These are phyloP conservation scores for Candida ponderosae DNA, from an alignment of 805 yeast species.

Conservation along the genomic window DNA sequence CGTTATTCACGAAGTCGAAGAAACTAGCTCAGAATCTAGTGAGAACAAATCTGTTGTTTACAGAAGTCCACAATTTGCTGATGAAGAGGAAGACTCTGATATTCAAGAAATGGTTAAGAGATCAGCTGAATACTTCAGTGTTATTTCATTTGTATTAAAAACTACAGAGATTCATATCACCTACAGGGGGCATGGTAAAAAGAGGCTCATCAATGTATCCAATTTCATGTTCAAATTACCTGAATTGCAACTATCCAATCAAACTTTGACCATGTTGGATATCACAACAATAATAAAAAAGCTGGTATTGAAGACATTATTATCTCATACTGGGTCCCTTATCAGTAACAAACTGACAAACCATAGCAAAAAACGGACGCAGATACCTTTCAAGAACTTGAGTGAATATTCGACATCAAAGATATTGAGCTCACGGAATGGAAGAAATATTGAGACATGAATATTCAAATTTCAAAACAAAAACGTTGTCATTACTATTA, in stretches of 20 bases:
- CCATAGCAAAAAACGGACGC: constrained; percentile 12
- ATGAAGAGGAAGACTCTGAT: constrained; percentile 21
- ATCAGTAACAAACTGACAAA: constrained; percentile 65
- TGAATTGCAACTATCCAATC: constrained; percentile 43
- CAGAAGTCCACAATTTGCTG: neutral
- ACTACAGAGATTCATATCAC: constrained; percentile 57
- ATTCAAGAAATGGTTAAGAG: constrained; percentile 63
- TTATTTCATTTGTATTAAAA: constrained; percentile 47
- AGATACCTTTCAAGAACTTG: constrained; percentile 10
- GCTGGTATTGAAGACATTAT: constrained; percentile 47
- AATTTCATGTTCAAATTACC: constrained; percentile 66
- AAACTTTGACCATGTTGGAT: constrained; percentile 69
- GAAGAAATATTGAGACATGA: neutral
- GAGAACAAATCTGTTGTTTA: neutral
- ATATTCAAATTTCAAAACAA: too few species aligned
- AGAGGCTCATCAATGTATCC: constrained; percentile 69
- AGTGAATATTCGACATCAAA: constrained; percentile 17
- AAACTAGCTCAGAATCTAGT: too few species aligned
- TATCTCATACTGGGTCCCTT: constrained; percentile 68
- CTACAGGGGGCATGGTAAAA: constrained; percentile 66
- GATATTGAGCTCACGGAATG: constrained; percentile 14
- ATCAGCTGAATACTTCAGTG: constrained; percentile 65
- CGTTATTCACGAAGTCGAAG: neutral
- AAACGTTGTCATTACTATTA: too few species aligned
- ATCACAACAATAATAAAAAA: constrained; percentile 54